Conservation (phyloP, 352 stramenopile genomes). For the Phytophthora palmivora region DNA sequence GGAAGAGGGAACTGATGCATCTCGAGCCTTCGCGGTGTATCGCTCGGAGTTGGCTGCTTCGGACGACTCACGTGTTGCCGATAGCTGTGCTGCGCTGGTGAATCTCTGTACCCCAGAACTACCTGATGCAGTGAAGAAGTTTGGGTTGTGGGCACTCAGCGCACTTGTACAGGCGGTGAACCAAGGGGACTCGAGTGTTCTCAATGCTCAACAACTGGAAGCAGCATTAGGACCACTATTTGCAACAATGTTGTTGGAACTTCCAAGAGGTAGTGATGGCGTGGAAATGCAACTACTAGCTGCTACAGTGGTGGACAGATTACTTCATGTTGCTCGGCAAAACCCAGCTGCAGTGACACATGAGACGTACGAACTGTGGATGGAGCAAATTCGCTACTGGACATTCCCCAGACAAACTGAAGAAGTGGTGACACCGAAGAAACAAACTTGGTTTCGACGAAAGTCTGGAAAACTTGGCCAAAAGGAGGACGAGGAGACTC, state of each 20-base stretch:
- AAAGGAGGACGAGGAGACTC: slow-evolving; percentile 8
- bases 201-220: slow-evolving; percentile 38
- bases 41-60: slow-evolving; percentile 23
- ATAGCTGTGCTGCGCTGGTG: slow-evolving; percentile 43
- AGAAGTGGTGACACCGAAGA: slow-evolving; percentile 3
- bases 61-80: slow-evolving; percentile 13
- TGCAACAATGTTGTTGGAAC: slow-evolving; percentile 44
- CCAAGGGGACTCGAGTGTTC: slow-evolving; percentile 24
- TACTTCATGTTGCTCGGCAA: slow-evolving; percentile 55
- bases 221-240: slow-evolving; percentile 42
- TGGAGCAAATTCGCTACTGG: slow-evolving; percentile 67
- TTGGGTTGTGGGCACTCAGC: slow-evolving; percentile 49
- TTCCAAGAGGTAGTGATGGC: slow-evolving; percentile 42
- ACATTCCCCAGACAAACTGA: slow-evolving; percentile 16
- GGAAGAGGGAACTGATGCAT: slow-evolving; percentile 20
- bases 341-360: slow-evolving; percentile 39
- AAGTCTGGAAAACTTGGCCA: slow-evolving; percentile 11
- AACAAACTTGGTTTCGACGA: slow-evolving; percentile 26
- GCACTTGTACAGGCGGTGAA: slow-evolving; percentile 42
- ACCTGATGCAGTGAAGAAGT: slow-evolving; percentile 55
- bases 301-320: slow-evolving; percentile 47
- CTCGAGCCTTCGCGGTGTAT: slow-evolving; percentile 22
- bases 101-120: slow-evolving; percentile 63
- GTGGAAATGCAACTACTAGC: slow-evolving; percentile 51
- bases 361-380: slow-evolving; percentile 67